Evolutionary conservation across 2,329 filamentous ascomycete species (phyloP).

Genomic region (Neonectria coccinea): DNA sequence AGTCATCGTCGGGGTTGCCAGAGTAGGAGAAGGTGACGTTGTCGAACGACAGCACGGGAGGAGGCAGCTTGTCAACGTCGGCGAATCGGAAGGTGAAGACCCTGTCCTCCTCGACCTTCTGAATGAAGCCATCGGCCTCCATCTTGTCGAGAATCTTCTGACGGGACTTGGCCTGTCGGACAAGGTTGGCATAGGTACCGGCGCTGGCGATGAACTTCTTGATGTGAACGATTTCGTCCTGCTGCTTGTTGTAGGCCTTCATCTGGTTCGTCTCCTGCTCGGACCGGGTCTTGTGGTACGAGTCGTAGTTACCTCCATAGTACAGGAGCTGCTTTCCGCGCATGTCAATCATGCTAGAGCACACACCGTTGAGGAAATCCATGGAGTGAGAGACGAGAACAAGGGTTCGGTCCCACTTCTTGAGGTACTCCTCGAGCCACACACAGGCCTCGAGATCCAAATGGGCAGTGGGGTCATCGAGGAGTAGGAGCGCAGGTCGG

Average conservation of each 20-base stretch:
- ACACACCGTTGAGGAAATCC: constrained; percentile 99
- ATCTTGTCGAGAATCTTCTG: constrained; percentile 99
- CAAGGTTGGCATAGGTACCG: constrained; percentile 99
- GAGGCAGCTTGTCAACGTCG: constrained; percentile 98
- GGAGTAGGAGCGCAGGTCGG: constrained; percentile 93
- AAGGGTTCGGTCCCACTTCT: constrained; percentile 99
- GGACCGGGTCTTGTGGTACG: constrained; percentile 91
- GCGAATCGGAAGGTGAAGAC: constrained; percentile 99
- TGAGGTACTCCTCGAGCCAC: constrained; percentile 99
- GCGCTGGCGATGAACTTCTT: constrained; percentile 99
- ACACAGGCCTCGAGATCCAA: constrained; percentile 99
- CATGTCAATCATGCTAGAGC: constrained; percentile 99
- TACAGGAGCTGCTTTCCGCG: constrained; percentile 87
- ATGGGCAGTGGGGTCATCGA: constrained; percentile 98
- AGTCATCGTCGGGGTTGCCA: constrained; percentile 86
- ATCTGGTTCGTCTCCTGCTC: constrained; percentile 98
- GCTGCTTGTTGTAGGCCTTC: constrained; percentile 99
- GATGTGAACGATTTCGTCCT: constrained; percentile 99
- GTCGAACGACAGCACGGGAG: constrained; percentile 95
- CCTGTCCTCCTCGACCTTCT: constrained; percentile 85
- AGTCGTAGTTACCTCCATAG: constrained; percentile 99
- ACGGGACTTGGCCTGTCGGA: constrained; percentile 97
- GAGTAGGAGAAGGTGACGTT: constrained; percentile 99
- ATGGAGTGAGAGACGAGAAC: constrained; percentile 97
- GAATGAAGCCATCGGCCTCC: constrained; percentile 99